A percentile compares a stretch with the other conserved stretches of the same genome.
Evolutionary conservation across 148 eudicot species (phyloP).

Genomic region (Silene conica): DNA sequence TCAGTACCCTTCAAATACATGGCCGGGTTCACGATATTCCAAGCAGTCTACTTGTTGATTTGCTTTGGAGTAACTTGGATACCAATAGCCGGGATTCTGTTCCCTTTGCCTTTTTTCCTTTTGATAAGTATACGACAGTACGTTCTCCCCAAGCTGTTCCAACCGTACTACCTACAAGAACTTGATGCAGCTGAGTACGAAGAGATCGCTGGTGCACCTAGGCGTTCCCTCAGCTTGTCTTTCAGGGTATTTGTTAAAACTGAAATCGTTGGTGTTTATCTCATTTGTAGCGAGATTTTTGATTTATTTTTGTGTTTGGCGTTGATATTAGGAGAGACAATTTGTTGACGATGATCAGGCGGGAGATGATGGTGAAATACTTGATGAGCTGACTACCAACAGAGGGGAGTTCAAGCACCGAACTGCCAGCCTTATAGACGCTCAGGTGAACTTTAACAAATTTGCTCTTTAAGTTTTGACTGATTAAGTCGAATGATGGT

Average conservation of each 20-base stretch:
- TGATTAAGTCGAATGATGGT: not conserved
- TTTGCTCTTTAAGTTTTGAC: not conserved
- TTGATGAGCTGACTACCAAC: slow-evolving; percentile 52
- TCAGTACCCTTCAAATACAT: slow-evolving; percentile 65
- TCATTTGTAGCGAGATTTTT: not conserved
- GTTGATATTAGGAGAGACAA: slow-evolving; percentile 27
- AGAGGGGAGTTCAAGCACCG: slow-evolving; percentile 57
- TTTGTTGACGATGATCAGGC: slow-evolving; percentile 8
- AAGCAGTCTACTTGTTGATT: slow-evolving; percentile 43
- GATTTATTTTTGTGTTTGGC: not conserved
- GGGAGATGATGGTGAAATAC: slow-evolving; percentile 35
- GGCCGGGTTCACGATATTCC: slow-evolving; percentile 52
- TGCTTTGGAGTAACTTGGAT: slow-evolving; percentile 88
- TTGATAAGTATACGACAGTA: slow-evolving; percentile 54
- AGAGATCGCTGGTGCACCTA: slow-evolving; percentile 46
- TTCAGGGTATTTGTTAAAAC: slow-evolving; percentile 24
- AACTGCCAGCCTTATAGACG: slow-evolving; percentile 27
- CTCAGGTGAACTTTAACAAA: slow-evolving; percentile 27
- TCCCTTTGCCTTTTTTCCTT: slow-evolving; percentile 70
- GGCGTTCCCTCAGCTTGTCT: slow-evolving; percentile 31
- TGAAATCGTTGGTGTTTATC: not conserved
- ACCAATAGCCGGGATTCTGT: slow-evolving; percentile 67
- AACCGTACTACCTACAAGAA: slow-evolving; percentile 46
- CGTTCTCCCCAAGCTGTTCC: slow-evolving; percentile 58
- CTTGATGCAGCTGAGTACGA: slow-evolving; percentile 81